Conservation (phyloP, 2,329 filamentous ascomycete species). For the Dissoconium aciculare region DNA sequence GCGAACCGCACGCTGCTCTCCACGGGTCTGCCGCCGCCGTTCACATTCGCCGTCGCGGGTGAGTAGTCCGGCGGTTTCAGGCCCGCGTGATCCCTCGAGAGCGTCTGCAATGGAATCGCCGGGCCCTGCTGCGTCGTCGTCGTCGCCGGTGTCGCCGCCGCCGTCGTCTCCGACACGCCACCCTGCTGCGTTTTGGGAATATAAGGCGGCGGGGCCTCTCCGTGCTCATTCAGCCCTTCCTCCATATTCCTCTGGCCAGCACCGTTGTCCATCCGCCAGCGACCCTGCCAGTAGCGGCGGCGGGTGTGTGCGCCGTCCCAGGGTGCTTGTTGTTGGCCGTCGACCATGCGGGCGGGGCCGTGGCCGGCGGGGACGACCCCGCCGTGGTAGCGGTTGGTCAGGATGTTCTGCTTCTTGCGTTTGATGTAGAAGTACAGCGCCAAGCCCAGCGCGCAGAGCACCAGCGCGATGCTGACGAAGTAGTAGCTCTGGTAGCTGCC, state of each 20-base stretch:
- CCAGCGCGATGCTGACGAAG: slow-evolving; percentile 43
- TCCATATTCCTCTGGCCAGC: slow-evolving; percentile 22
- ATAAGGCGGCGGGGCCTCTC: slow-evolving; percentile 52
- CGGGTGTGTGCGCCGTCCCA: slow-evolving; percentile 10
- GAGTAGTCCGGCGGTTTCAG: slow-evolving; percentile 30
- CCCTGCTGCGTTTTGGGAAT: slow-evolving; percentile 22
- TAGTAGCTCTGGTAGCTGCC: slow-evolving; percentile 32
- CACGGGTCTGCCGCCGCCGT: too few relatives aligned
- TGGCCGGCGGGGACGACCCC: background rate
- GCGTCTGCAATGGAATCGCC: slow-evolving; percentile 26
- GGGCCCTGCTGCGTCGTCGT: slow-evolving; percentile 5
- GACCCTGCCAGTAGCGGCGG: slow-evolving; percentile 18
- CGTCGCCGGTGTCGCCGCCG: background rate
- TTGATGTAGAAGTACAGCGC: slow-evolving; percentile 32
- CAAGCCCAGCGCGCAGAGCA: slow-evolving; percentile 31
- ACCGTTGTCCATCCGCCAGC: slow-evolving; percentile 10
- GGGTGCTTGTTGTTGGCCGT: slow-evolving; percentile 8
- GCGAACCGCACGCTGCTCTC: too few relatives aligned
- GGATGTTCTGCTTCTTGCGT: slow-evolving; percentile 23
- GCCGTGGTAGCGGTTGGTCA: slow-evolving; percentile 6
- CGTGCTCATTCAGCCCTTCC: slow-evolving; percentile 49
- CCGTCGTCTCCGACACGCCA: slow-evolving; percentile 6
- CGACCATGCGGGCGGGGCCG: slow-evolving; percentile 7
- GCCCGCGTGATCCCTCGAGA: slow-evolving; percentile 24
- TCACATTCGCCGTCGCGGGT: slow-evolving; percentile 11